Conservation (phyloP, 2,329 filamentous ascomycete genomes). For the Lachnellula cervina region DNA sequence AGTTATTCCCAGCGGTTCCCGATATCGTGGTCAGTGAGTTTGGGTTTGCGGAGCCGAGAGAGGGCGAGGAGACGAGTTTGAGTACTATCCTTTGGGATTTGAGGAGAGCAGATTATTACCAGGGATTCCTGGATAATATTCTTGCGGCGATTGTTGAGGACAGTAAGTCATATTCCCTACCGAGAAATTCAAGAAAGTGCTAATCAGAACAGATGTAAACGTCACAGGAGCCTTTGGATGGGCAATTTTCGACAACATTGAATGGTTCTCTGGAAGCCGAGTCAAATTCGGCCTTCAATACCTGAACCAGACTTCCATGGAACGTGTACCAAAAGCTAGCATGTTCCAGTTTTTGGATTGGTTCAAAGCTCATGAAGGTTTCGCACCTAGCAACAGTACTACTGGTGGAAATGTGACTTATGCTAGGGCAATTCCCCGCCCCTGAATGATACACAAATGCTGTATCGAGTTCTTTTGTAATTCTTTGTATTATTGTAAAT, state of each 20-base stretch:
- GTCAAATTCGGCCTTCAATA: conserved; percentile 27
- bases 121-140: conserved; percentile 64
- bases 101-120: conserved; percentile 73
- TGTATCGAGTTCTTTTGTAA: too few species aligned
- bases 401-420: neutral
- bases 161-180: conserved; percentile 18
- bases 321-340: conserved; percentile 27
- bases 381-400: neutral
- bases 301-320: conserved; percentile 34
- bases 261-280: conserved; percentile 37
- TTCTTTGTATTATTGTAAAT: too few species aligned
- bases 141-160: conserved; percentile 64
- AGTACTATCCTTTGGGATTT: conserved; percentile 64
- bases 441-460: too few species aligned
- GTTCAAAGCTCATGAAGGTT: conserved; percentile 24
- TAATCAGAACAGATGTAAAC: conserved; percentile 48
- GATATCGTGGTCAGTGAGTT: conserved; percentile 27
- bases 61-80: conserved; percentile 17
- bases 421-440: too few species aligned
- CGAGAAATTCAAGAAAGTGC: neutral
- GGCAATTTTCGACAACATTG: conserved; percentile 65
- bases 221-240: conserved; percentile 81
- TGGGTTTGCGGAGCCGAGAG: conserved; percentile 29
- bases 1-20: conserved; percentile 36
- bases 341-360: conserved; percentile 28